Evolutionary conservation across 768 basidiomycete species (phyloP), one percentile per base, ranked within the genome.

Genomic region (Erythrobasidium yunnanense): DNA sequence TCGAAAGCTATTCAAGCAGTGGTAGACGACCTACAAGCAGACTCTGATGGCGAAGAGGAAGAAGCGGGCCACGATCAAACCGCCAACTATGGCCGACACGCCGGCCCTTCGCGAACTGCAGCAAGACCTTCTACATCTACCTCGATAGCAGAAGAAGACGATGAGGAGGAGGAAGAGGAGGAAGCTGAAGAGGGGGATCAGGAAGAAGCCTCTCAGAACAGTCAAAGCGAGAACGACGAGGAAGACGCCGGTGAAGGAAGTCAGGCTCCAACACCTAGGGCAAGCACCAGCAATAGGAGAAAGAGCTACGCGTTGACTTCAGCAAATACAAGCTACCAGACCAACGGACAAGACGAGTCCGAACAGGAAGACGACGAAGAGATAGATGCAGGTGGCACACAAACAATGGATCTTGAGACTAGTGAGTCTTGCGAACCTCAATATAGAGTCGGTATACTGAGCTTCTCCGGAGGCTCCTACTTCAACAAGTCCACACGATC

Each of bases 171-270:
- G 17, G 56, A 57, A 22, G 33, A 57, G 32, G 20, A 38, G 13
- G 22, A 57, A 7, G 55, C 30, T 29, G 32, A n/a, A n/a, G n/a
- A n/a, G 49, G n/a, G 54, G 47, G 20, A 69, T 58, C 34, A 47
- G 11, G 54, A 34, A 55, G 54, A 27, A 18, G 32, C 32, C n/a
- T 35, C 54, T 4, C 33, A 30, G n/a, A n/a, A 42, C 45, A 42
- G 18, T 29, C 71, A 69, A 11, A 60, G 69, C 34, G 53, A 55
- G 2, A 63, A 69, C 13, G 70, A 60, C n/a, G n/a, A 52, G n/a
- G 66, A 49, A 4, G 69, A 71, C 22, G 71, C 69, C 15, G 66
- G 47, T 5, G 71, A 70, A 57, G 70, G 53, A 15, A 63, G 34
- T n/a, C n/a, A n/a, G 27, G 66, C 58, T 62, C 6, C 38, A 11